Percentiles rank a stretch among this genome's conserved stretches.
phyloP scores from a whole-genome alignment of 768 basidiomycete genomes.

The Coprinellus micaceus region DNA sequence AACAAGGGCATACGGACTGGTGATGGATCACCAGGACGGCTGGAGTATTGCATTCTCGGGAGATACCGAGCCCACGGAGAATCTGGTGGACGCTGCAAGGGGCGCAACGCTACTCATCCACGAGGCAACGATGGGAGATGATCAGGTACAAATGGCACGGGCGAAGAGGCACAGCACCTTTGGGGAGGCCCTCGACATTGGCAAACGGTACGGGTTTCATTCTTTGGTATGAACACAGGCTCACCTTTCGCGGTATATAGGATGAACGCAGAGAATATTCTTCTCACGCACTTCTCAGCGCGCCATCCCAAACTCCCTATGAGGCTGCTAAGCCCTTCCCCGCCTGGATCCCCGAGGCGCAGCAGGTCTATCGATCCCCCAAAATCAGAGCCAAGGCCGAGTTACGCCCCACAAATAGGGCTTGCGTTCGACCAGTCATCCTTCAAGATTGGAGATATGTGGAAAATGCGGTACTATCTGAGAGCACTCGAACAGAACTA shows the following conservation, averaged over 20 bases:
- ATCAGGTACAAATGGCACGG: slow-evolving; percentile 66
- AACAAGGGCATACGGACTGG: slow-evolving; percentile 66
- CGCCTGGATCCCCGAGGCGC: slow-evolving; percentile 17
- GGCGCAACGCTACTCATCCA: slow-evolving; percentile 83
- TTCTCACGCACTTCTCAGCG: slow-evolving; percentile 96
- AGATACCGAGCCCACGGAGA: slow-evolving; percentile 78
- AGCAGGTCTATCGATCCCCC: not conserved
- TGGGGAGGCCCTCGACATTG: slow-evolving; percentile 81
- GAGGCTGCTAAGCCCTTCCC: slow-evolving; percentile 27
- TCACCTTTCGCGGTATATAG: slow-evolving; percentile 32
- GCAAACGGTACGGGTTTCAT: slow-evolving; percentile 50
- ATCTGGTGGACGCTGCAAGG: slow-evolving; percentile 60
- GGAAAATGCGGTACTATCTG: slow-evolving; percentile 79
- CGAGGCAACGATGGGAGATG: slow-evolving; percentile 90
- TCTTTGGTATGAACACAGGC: not conserved
- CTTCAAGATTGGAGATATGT: slow-evolving; percentile 73
- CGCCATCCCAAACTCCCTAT: slow-evolving; percentile 87
- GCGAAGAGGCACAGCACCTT: slow-evolving; percentile 87
- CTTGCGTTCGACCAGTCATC: slow-evolving; percentile 81
- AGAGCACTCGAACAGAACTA: slow-evolving; percentile 65
- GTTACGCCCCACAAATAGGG: slow-evolving; percentile 48
- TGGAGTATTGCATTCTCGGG: slow-evolving; percentile 88
- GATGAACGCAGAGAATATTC: slow-evolving; percentile 79
- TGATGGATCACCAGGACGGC: slow-evolving; percentile 63
- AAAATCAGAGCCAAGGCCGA: not conserved